Conservation (phyloP, 495 filamentous ascomycete species). For the Tuber calosporum region DNA sequence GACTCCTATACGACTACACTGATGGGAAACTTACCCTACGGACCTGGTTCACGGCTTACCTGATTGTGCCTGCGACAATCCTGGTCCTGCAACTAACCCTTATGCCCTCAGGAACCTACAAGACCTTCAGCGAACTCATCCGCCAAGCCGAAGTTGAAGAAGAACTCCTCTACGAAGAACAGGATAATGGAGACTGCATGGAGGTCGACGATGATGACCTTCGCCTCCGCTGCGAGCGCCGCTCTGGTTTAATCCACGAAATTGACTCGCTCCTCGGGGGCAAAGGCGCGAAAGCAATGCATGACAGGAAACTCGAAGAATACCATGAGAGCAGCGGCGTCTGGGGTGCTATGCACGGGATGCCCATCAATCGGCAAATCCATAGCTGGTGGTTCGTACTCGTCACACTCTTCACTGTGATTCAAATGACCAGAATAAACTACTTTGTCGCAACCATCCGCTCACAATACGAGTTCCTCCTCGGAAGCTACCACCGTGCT, state of each 20-base stretch:
- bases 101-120: constrained; percentile 76
- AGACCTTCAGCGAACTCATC: constrained; percentile 77
- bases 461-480: constrained; percentile 72
- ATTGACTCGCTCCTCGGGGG: constrained; percentile 68
- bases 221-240: constrained; percentile 57
- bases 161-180: constrained; percentile 66
- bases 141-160: constrained; percentile 61
- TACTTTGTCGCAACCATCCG: constrained; percentile 93
- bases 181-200: constrained; percentile 44
- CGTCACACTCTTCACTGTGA: constrained; percentile 69
- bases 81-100: constrained; percentile 60
- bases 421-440: constrained; percentile 68
- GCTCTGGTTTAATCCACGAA: constrained; percentile 61
- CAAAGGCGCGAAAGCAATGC: constrained; percentile 48
- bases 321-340: constrained; percentile 63
- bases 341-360: constrained; percentile 82
- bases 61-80: constrained; percentile 66
- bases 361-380: constrained; percentile 66
- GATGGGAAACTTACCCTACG: constrained; percentile 55
- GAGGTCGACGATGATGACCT: constrained; percentile 54
- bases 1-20: constrained; percentile 62
- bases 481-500: constrained; percentile 55
- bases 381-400: constrained; percentile 77
- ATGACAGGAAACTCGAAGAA: constrained; percentile 53
- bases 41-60: constrained; percentile 69